Base-by-base conservation (phyloP, 2,329 filamentous ascomycete genomes). In the Trichoderma sp. region DNA sequence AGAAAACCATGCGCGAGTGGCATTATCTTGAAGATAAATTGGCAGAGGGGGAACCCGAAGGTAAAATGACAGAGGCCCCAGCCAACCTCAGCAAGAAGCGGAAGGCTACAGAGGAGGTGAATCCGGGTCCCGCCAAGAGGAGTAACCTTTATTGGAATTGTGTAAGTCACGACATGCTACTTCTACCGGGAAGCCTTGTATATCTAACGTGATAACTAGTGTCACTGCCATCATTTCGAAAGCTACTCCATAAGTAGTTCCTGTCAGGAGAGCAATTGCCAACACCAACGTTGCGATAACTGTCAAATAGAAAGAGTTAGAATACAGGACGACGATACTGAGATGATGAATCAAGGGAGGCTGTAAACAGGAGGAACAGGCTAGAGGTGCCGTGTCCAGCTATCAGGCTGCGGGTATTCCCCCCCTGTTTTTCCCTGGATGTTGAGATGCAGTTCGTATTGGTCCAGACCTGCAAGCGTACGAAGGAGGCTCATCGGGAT, bases 1-100 rank as follows among this genome's bases (percentile, higher is more conserved):
- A 79, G 70, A 82, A 74, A 72, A 73, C 77, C 7, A 89, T 90
- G 22, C 76, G 76, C 17, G 81, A 89, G 10, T 92, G 90, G 90
- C 76, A 77, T 68, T 73, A 79, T 22, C 71, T 80, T 13, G 80
- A 81, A 12, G 70, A 72, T 27, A 58, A 67, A 22, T 5, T 64
- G 9, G 56, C 59, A 19, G 48, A 61, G 22, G 54, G 22, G 17
- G 67, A 53, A 3, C 17, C 45, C 19, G 9, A 45, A 53, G 35
- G 13, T 22, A 25, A 7, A 15, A 2, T 5, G 15, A 13, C 25
- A 22, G 58, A 19, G 34, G 2, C 6, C 2, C 32, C 27, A 32
- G 32, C 59, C 22, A 35, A 25, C n/a, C 1, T 15, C 8, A 37
- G 22, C 13, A 50, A 66, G 54, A 66, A 66, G 42, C 61, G 61